Evolutionary conservation across 805 yeast genomes (phyloP), one percentile per base, ranked within the genome.

Genomic region (Wickerhamomyces mucosus): DNA sequence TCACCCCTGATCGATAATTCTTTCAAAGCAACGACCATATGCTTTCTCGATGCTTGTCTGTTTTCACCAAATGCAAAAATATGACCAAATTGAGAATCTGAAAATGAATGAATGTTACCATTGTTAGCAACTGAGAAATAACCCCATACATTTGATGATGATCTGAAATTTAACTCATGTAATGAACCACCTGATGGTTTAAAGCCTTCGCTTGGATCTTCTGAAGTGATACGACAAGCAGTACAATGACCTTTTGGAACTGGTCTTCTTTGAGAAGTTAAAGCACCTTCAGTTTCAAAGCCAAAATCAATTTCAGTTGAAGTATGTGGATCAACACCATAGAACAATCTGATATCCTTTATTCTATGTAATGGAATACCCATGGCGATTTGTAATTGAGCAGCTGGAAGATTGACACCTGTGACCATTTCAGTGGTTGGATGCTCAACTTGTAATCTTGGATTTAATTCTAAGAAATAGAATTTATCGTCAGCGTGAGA

Each of bases 391-490:
- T 92, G 98, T 45, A 92, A 74, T 65, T 92, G 98, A 23, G 99
- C 95, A 36, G 96, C 95, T 18, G 99, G 99, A 56, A 92, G 70
- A 55, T 92, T 94, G 33, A 92, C 96, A 44, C 98, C 98, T 16
- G 95, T 80, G 35, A 86, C 98, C 99, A 92, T 92, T 66, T 92
- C 99, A 25, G 98, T 92, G 27, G 98, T 92, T 51, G 99, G 99
- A 70, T 92, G 99, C 71, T 92, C 99, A 38, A 92, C 99, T 69
- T 92, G 99, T 58, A 92, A 71, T 70, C 99, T 83, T 51, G 99
- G 98, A 59, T 92, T 92, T 57, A 92, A 72, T 65, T 92, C 99
- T 56, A 92, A 69, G 61, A 92, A 92, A 69, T 88, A 92, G 57
- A 89, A 92, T 56, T 88, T 85, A 60, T 89, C 88, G 39, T 92